Evolutionary conservation across 768 basidiomycete species (phyloP).

Genomic region (Mycena belliarum): DNA sequence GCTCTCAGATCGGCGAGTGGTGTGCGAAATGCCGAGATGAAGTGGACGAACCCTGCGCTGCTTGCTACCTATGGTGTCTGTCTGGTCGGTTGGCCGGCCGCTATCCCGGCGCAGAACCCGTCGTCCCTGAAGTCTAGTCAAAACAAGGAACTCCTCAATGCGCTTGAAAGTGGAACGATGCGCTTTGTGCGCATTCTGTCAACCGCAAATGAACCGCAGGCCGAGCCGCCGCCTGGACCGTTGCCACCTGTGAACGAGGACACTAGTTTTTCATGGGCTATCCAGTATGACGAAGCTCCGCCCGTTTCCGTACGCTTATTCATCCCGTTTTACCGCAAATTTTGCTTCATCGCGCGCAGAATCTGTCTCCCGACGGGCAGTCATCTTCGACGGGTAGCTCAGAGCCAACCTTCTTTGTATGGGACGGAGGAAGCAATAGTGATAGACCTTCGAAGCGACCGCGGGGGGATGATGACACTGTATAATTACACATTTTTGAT

Average conservation of each 20-base stretch:
- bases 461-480: background rate
- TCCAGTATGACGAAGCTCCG: constrained; percentile 16
- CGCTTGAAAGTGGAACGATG: constrained; percentile 48
- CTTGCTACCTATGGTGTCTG: constrained; percentile 58
- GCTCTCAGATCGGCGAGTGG: constrained; percentile 48
- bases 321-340: background rate
- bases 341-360: background rate
- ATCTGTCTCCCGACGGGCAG: background rate
- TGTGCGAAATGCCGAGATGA: constrained; percentile 70
- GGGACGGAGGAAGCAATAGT: background rate
- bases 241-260: constrained; percentile 10
- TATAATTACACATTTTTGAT: background rate
- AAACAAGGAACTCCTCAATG: constrained; percentile 54
- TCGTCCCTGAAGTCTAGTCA: constrained; percentile 56
- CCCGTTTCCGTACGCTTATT: background rate
- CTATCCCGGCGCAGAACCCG: constrained; percentile 61
- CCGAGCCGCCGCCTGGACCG: constrained; percentile 22
- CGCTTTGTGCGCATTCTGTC: constrained; percentile 42
- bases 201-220: constrained; percentile 37
- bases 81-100: constrained; percentile 64
- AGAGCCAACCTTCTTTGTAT: background rate
- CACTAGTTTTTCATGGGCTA: constrained; percentile 17
- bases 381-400: background rate
- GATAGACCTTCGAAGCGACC: constrained; percentile 8
- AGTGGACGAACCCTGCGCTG: constrained; percentile 68